These are phyloP conservation scores for Cyberlindnera subsufficiens DNA, from an alignment of 805 yeast species.

Conservation along the genomic window DNA sequence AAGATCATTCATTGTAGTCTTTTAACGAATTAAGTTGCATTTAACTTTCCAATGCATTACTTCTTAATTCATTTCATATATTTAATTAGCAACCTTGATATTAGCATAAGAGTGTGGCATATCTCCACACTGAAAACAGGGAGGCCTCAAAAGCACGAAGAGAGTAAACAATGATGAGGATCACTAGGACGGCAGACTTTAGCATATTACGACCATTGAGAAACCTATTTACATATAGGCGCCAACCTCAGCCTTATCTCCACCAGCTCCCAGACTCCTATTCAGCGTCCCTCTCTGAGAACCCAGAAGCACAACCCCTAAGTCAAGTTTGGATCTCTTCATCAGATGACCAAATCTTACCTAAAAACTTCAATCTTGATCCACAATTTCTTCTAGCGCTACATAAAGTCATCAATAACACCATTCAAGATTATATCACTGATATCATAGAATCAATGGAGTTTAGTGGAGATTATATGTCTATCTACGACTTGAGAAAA, in stretches of 20 bases:
- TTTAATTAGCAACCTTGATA: too few species aligned
- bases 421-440: constrained; percentile 40
- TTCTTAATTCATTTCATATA: neutral
- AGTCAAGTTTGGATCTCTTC: neutral
- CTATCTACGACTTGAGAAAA: constrained; percentile 64
- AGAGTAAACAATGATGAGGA: too few species aligned
- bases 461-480: constrained; percentile 51
- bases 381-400: constrained; percentile 6
- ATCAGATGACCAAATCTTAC: neutral
- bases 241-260: constrained; percentile 12
- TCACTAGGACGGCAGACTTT: too few species aligned
- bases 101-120: too few species aligned
- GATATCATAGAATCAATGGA: constrained; percentile 52
- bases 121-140: too few species aligned
- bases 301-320: constrained; percentile 9
- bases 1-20: too few species aligned
- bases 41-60: too few species aligned
- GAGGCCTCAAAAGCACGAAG: too few species aligned
- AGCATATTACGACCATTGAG: too few species aligned
- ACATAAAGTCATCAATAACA: constrained; percentile 10
- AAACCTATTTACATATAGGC: neutral
- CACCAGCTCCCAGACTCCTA: constrained; percentile 3
- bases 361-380: constrained; percentile 8
- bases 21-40: too few species aligned
- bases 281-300: constrained; percentile 10